Conservation (phyloP, 345 rosid genomes). For the Geranium rotundifolium region DNA sequence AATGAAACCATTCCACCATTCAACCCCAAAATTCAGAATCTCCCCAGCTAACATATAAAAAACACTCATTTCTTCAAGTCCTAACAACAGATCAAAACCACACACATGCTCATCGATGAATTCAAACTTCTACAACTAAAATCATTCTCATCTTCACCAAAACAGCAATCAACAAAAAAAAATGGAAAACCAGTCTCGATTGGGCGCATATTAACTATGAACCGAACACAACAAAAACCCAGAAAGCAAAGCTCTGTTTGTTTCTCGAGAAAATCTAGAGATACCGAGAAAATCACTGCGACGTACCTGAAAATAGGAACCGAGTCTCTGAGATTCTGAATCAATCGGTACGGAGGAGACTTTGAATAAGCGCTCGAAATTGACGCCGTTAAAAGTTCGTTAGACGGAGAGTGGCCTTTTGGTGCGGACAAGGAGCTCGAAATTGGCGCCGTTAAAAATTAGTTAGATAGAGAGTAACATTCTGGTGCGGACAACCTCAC, state of each 20-base stretch:
- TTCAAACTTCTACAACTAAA: neutral
- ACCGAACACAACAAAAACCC: neutral
- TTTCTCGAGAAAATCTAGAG: neutral
- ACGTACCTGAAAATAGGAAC: neutral
- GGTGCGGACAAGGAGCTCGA: neutral
- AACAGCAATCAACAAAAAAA: neutral
- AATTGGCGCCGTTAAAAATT: neutral
- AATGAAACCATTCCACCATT: neutral
- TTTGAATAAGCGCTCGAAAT: neutral
- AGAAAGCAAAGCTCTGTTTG: neutral
- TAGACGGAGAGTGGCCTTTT: neutral
- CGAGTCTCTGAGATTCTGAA: neutral
- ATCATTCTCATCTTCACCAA: neutral
- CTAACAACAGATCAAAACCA: no score
- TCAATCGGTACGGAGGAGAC: neutral
- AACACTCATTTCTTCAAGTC: neutral
- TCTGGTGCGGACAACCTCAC: neutral
- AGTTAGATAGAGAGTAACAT: neutral
- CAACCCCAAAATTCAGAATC: neutral
- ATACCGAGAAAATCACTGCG: neutral
- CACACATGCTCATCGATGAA: no score
- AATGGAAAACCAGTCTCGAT: neutral
- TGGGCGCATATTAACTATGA: no score
- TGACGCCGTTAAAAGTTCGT: neutral
- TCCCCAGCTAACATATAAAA: neutral